Evolutionary conservation across 2,329 filamentous ascomycete species (phyloP).

Genomic region (Aspergillus carbonarius): DNA sequence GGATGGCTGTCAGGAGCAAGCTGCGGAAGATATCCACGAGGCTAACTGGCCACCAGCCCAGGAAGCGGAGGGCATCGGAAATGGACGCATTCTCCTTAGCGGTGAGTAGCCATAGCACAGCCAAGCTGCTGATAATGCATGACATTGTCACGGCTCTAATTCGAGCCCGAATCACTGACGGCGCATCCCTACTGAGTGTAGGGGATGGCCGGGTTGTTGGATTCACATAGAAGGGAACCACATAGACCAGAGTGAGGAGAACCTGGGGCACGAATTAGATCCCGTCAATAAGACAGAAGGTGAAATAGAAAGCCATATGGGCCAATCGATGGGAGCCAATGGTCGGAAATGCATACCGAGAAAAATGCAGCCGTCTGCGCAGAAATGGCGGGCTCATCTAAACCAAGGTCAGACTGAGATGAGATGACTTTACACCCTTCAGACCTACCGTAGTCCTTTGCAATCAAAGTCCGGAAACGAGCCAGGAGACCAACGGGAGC

Average conservation of each 20-base stretch:
- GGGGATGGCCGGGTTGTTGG: conserved; percentile 74
- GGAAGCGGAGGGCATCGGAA: conserved; percentile 61
- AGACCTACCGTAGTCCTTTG: conserved; percentile 31
- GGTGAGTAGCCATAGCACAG: conserved; percentile 67
- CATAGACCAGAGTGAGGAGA: conserved; percentile 83
- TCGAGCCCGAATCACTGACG: conserved; percentile 82
- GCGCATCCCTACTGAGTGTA: conserved; percentile 78
- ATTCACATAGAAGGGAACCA: conserved; percentile 86
- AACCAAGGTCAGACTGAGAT: conserved; percentile 10
- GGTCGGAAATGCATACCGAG: conserved; percentile 35
- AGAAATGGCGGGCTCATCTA: conserved; percentile 41
- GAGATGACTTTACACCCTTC: not conserved
- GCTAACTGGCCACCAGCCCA: conserved; percentile 80
- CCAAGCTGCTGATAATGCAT: conserved; percentile 65
- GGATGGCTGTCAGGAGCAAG: conserved; percentile 69
- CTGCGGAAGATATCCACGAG: conserved; percentile 62
- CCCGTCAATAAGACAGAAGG: not conserved
- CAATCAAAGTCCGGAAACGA: conserved; percentile 34
- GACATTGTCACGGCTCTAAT: conserved; percentile 77
- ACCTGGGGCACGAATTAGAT: conserved; percentile 50
- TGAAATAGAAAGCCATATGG: not conserved
- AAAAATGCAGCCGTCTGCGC: conserved; percentile 36
- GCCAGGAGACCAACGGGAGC: conserved; percentile 34
- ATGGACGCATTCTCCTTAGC: conserved; percentile 52
- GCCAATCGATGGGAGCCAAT: conserved; percentile 4